Conservation (phyloP, 225 moss, liverwort and hornwort genomes). For the Physcomitrellopsis africana region DNA sequence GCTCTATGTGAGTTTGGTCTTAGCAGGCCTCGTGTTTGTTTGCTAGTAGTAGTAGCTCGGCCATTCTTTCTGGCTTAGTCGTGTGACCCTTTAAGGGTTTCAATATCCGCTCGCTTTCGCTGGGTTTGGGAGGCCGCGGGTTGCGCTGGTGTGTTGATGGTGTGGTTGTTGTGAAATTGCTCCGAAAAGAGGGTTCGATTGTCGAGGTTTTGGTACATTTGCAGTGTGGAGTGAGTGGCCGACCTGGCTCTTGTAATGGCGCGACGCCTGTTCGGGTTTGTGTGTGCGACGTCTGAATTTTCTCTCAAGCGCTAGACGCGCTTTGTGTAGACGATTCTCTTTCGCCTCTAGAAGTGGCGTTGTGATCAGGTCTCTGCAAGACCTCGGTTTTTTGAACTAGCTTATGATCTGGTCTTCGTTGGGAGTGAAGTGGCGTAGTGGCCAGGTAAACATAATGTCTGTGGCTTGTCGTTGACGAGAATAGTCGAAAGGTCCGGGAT, state of each 20-base stretch:
- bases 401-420: slow-evolving; percentile 3
- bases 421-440: background rate
- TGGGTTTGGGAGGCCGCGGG: background rate
- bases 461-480: too few species aligned
- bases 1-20: slow-evolving; percentile 18
- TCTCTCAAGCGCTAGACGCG: background rate
- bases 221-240: background rate
- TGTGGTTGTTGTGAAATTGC: background rate
- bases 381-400: too few species aligned
- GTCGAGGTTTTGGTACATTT: slow-evolving; percentile 1
- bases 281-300: slow-evolving; percentile 12
- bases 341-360: background rate
- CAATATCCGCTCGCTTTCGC: too few species aligned
- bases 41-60: background rate
- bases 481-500: too few species aligned
- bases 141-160: background rate
- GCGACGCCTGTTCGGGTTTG: slow-evolving; percentile 37
- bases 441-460: background rate
- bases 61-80: background rate
- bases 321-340: background rate
- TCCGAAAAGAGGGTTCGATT: background rate
- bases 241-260: background rate
- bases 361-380: background rate
- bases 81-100: background rate
- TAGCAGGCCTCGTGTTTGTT: background rate